Evolutionary conservation across 1,284 basidiomycete species (phyloP), one percentile per base, ranked within the genome.

Genomic region (Ceratobasidium sp.): DNA sequence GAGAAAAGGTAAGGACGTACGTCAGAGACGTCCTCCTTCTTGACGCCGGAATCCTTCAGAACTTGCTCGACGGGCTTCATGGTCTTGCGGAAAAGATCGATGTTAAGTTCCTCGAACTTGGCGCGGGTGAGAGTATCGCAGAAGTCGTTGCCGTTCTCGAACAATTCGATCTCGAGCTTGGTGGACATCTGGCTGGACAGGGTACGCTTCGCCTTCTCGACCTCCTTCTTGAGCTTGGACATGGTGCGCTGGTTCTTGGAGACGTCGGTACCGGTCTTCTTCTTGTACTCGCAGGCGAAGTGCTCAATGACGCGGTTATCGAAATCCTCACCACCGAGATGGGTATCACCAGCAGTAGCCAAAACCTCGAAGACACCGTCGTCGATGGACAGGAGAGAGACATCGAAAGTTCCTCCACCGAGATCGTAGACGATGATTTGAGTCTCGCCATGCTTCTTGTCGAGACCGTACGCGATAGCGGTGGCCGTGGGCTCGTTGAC

Each of bases 311-410:
- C 80, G 75, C 84, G 84, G 83, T 87, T 86, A 83, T 88, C 87
- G 75, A 87, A 88, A 82, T 88, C 87, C 80, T 88, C 87, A 81
- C 87, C 87, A 81, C 86, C 86, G 66, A 87, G 82, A 79, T 87
- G 86, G 73, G 86, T 87, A 84, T 87, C 86, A 82, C 86, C 86
- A 73, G 85, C 85, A 73, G 86, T 87, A 61, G 86, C 84, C 76
- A 97, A 93, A 79, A 98, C 96, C 78, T 95, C 96, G 80, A 98
- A 98, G 79, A 98, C 94, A 84, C 96, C 96, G 81, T 95, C 95
- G 80, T 89, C 94, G 84, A 98, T 98, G 82, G 96, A 96, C 75
- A 98, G 88, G 74, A 98, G 90, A 75, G 96, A 98, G 69, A 98
- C 96, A 90, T 98, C 96, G 86, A 98, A 98, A 44, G 86, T 87